phyloP scores from a whole-genome alignment of 2,329 filamentous ascomycete genomes.

The Arachnopeziza araneosa region DNA sequence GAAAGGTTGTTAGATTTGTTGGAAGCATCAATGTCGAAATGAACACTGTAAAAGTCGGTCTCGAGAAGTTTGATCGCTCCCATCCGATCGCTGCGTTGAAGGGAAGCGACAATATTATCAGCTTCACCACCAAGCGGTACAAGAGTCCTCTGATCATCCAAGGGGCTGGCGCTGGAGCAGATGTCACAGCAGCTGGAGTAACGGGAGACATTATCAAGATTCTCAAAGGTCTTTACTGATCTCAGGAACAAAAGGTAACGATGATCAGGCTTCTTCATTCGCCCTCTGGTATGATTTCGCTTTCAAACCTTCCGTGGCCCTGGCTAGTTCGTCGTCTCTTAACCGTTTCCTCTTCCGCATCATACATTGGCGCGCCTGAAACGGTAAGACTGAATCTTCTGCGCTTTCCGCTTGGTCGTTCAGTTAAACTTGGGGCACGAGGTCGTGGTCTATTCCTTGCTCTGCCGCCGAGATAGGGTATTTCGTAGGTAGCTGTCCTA shows the following conservation, averaged over 20 bases:
- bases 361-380: constrained; percentile 10
- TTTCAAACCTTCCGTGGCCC: constrained; percentile 15
- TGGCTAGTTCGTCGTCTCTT: constrained; percentile 18
- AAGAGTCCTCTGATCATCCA: constrained; percentile 89
- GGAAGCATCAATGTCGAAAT: constrained; percentile 84
- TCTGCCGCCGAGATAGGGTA: constrained; percentile 55
- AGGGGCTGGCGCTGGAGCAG: constrained; percentile 87
- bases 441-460: constrained; percentile 54
- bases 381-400: constrained; percentile 24
- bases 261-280: constrained; percentile 5
- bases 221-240: constrained; percentile 48
- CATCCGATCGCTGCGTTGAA: constrained; percentile 92
- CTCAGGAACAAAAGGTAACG: neutral
- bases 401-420: constrained; percentile 46
- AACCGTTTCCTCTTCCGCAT: constrained; percentile 15
- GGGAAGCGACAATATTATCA: constrained; percentile 98
- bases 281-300: constrained; percentile 15
- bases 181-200: constrained; percentile 97
- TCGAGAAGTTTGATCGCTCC: constrained; percentile 82
- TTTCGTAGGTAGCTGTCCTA: constrained; percentile 51
- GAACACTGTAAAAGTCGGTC: constrained; percentile 81
- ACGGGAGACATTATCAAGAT: constrained; percentile 92
- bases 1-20: constrained; percentile 91
- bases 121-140: constrained; percentile 95
- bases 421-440: constrained; percentile 54